Percentiles rank a stretch among this genome's conserved stretches.
Evolutionary conservation across 1,139 yeast species (phyloP).

Genomic region (Hanseniaspora gamundiae): DNA sequence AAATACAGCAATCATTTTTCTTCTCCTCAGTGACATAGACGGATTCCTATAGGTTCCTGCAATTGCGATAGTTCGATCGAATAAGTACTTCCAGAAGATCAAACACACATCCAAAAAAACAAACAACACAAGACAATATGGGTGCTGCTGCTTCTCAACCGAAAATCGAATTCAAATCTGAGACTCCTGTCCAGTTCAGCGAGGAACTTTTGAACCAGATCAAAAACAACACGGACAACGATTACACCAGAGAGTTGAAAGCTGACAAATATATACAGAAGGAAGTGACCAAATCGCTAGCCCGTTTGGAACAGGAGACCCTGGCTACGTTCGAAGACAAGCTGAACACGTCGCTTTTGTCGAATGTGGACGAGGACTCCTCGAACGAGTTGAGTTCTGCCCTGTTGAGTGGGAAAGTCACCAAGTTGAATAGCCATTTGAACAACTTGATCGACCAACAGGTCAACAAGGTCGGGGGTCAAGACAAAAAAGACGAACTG

Average conservation of each 20-base stretch:
- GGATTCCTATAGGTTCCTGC: no score
- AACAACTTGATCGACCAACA: conserved; percentile 25
- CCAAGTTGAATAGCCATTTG: conserved; percentile 36
- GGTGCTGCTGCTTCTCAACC: conserved; percentile 3
- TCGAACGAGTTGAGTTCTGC: conserved; percentile 17
- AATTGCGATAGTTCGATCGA: no score
- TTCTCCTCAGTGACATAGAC: no score
- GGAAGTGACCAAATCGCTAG: conserved; percentile 55
- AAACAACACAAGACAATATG: conserved; percentile 1
- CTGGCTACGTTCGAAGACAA: conserved; percentile 42
- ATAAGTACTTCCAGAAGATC: no score
- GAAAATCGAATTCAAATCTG: conserved; percentile 37
- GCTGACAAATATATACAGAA: conserved; percentile 71
- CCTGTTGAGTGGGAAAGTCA: conserved; percentile 32
- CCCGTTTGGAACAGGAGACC: conserved; percentile 49
- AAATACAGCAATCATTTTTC: no score
- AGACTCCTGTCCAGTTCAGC: conserved; percentile 65
- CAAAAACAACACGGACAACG: conserved; percentile 59
- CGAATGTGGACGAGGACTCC: conserved; percentile 22
- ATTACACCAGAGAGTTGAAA: conserved; percentile 70
- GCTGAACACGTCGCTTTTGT: conserved; percentile 33
- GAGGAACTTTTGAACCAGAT: conserved; percentile 58
- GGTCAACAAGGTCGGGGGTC: conserved; percentile 17
- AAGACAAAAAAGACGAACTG: conserved; percentile 23
- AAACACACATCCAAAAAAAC: no score